Percentiles rank a stretch among this genome's conserved stretches.
Evolutionary conservation across 768 basidiomycete genomes (phyloP).

Genomic region (Amylocystis lapponica): DNA sequence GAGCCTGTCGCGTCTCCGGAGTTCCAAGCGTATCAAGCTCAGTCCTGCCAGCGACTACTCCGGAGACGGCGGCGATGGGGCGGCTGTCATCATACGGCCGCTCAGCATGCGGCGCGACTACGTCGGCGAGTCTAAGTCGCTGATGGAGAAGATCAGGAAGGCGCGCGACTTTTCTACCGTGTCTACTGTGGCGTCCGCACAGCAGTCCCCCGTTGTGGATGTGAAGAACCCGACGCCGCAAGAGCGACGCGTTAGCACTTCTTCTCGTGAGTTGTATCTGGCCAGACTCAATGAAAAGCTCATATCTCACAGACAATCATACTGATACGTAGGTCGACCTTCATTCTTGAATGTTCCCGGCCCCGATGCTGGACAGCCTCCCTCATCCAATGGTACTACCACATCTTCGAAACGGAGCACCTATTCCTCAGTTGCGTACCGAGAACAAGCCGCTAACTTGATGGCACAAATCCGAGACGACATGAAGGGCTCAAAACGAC

Average conservation of each 20-base stretch:
- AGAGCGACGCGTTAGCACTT: not conserved
- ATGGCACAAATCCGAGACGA: constrained; percentile 86
- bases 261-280: constrained; percentile 1
- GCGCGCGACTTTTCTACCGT: constrained; percentile 75
- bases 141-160: constrained; percentile 78
- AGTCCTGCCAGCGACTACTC: constrained; percentile 61
- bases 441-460: constrained; percentile 69
- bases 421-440: constrained; percentile 63
- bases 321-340: constrained; percentile 5
- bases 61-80: constrained; percentile 40
- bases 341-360: constrained; percentile 9
- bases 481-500: constrained; percentile 66
- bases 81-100: constrained; percentile 43
- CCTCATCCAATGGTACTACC: constrained; percentile 15
- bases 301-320: not conserved
- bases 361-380: constrained; percentile 1
- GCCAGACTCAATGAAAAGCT: not conserved
- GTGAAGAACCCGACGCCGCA: constrained; percentile 1
- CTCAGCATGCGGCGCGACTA: constrained; percentile 57
- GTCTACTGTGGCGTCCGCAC: constrained; percentile 50
- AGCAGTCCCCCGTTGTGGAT: constrained; percentile 20
- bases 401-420: constrained; percentile 28
- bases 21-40: constrained; percentile 75
- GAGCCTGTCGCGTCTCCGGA: constrained; percentile 54
- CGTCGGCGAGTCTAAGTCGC: constrained; percentile 66